Conservation (phyloP, 1,139 yeast species). For the Pichia sp. region DNA sequence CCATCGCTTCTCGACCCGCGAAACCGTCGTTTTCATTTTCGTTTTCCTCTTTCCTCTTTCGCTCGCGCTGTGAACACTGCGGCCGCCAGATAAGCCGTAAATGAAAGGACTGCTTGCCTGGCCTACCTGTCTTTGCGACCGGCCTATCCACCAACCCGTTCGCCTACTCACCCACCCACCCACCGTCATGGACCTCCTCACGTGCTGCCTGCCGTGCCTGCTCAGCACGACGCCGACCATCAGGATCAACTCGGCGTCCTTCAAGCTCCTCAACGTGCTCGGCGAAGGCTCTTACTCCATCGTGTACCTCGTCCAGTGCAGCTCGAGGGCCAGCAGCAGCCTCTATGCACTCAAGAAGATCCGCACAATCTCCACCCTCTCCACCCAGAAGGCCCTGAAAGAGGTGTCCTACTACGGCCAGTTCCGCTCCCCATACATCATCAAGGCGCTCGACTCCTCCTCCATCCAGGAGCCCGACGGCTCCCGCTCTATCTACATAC, state of each 20-base stretch:
- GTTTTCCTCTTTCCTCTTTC: background rate
- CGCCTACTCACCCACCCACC: background rate
- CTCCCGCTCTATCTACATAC: constrained; percentile 67
- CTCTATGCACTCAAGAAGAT: constrained; percentile 78
- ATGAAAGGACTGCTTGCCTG: background rate
- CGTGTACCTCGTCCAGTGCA: constrained; percentile 66
- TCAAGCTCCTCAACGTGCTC: constrained; percentile 57
- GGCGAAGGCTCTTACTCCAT: constrained; percentile 92
- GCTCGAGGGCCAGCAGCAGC: constrained; percentile 41
- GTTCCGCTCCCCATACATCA: constrained; percentile 64
- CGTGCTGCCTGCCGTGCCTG: constrained; percentile 35
- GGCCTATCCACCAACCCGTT: background rate
- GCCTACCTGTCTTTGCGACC: too few species aligned
- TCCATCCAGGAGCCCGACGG: constrained; percentile 75
- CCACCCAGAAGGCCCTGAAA: constrained; percentile 63
- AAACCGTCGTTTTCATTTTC: background rate
- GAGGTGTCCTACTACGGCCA: constrained; percentile 75
- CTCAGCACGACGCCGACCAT: constrained; percentile 39
- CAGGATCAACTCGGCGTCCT: constrained; percentile 46
- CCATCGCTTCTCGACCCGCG: background rate
- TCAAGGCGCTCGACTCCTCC: constrained; percentile 65
- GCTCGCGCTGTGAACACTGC: too few species aligned
- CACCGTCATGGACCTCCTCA: constrained; percentile 18
- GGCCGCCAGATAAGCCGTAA: background rate
- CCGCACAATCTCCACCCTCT: constrained; percentile 82